Conservation (phyloP, 2,329 filamentous ascomycete genomes). For the Aspergillus hortae region DNA sequence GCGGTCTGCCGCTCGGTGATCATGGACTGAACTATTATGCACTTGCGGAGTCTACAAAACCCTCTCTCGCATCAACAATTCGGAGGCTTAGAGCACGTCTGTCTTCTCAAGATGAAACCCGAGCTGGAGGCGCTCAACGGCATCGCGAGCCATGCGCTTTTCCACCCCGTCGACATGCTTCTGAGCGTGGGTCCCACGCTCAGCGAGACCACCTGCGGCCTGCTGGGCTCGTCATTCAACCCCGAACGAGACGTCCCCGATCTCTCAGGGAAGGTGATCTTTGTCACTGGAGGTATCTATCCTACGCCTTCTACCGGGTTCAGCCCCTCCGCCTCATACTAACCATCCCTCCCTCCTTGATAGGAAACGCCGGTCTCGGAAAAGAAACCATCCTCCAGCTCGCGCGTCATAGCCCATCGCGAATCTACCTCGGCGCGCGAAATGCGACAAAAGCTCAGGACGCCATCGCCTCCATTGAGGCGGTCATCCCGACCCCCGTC, state of each 20-base stretch:
- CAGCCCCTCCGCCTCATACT: neutral
- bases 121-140: conserved; percentile 11
- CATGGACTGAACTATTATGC: neutral
- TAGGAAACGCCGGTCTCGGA: conserved; percentile 47
- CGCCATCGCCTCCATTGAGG: conserved; percentile 42
- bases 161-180: conserved; percentile 28
- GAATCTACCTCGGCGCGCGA: conserved; percentile 55
- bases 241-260: conserved; percentile 45
- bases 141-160: conserved; percentile 20
- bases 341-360: neutral
- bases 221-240: conserved; percentile 35
- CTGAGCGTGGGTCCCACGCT: conserved; percentile 33
- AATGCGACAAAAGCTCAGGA: conserved; percentile 41
- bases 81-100: no score
- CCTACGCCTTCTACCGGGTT: neutral
- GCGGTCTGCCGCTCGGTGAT: neutral
- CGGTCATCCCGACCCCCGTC: conserved; percentile 25
- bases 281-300: conserved; percentile 50
- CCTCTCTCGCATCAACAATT: no score
- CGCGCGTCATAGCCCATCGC: conserved; percentile 48
- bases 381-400: conserved; percentile 47
- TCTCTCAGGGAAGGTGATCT: conserved; percentile 48
- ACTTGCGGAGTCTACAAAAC: neutral
- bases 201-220: conserved; percentile 32
- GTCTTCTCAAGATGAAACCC: neutral